Base-by-base conservation (phyloP, 805 yeast species). In the Saccharomyces kudriavzevii region DNA sequence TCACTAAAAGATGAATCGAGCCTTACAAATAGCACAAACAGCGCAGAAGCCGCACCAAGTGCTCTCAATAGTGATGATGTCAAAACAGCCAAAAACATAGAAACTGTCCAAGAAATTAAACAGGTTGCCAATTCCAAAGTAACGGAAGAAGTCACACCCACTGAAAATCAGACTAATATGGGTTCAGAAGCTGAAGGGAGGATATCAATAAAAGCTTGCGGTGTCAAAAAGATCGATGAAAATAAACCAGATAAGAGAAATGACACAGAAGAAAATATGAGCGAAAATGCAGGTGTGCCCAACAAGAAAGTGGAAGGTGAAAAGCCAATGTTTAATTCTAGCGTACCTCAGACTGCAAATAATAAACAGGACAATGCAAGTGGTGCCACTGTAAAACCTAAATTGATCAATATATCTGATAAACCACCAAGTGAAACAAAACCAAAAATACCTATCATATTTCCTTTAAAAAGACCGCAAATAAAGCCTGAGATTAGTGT, bases 171-270 rank as follows among this genome's bases (percentile, higher is more conserved):
- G n/a, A 49, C 50, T 14, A 46, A 28, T 10, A 29, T n/a, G 48
- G n/a, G 8, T 14, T 17, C 26, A 13, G 47, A 47, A 1, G 45
- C 3, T 9, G 1, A 53, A 2, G 54, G 54, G 40, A 63, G 57
- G 46, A 58, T 59, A 4, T 68, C 68, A 2, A 55, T 64, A 11
- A 24, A 35, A 17, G 5, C 22, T 35, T 17, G 24, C 17, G 20
- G 22, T 35, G 11, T 17, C 10, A 24, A 35, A 17, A 35, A 35
- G 13, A 35, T 17, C 4, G 24, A 35, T 20, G 24, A 35, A 35
- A 20, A 35, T 8, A 9, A 5, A 1, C 43, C 43, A 4, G 22
- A 9, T 4, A 9, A 35, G 10, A 35, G 8, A 20, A 35, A 6
- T 17, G 22, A 8, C 24, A 35, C 22, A 27, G 29, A 27, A 27